Evolutionary conservation across 257 asterid genomes (phyloP).

Genomic region (Knoxia roxburghii): DNA sequence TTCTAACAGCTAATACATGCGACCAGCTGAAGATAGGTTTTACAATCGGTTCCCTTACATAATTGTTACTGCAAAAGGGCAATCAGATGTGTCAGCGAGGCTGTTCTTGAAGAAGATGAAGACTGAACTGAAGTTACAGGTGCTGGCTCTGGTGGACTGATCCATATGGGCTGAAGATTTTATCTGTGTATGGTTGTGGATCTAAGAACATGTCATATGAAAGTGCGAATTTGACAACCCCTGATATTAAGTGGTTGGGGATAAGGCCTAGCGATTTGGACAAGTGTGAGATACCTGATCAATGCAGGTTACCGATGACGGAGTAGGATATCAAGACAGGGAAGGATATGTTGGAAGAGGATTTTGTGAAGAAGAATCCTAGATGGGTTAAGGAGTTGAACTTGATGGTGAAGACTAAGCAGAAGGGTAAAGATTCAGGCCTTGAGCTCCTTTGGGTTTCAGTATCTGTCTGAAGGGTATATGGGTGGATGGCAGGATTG

Average conservation of each 20-base stretch:
- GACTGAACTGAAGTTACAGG: constrained; percentile 76
- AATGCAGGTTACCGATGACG: no score
- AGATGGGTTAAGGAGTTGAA: constrained; percentile 93
- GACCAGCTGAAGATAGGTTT: constrained; percentile 76
- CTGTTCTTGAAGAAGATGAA: constrained; percentile 78
- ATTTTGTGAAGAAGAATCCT: constrained; percentile 88
- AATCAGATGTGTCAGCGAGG: constrained; percentile 77
- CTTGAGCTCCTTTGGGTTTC: constrained; percentile 83
- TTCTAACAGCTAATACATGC: no score
- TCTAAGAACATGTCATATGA: constrained; percentile 94
- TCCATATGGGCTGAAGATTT: constrained; percentile 75
- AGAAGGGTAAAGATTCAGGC: constrained; percentile 96
- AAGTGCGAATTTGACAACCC: constrained; percentile 74
- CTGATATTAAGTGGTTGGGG: no score
- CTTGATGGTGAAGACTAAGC: constrained; percentile 84
- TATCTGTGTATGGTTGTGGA: constrained; percentile 79
- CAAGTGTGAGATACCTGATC: no score
- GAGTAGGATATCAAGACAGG: constrained; percentile 88
- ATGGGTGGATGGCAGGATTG: no score
- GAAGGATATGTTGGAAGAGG: constrained; percentile 83
- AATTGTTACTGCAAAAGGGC: constrained; percentile 81
- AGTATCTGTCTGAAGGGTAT: constrained; percentile 84
- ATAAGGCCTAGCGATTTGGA: no score
- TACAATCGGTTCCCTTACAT: constrained; percentile 79
- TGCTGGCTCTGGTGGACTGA: constrained; percentile 76